Conservation (phyloP, 2,329 filamentous ascomycete species). For the Fusarium abutilonis region DNA sequence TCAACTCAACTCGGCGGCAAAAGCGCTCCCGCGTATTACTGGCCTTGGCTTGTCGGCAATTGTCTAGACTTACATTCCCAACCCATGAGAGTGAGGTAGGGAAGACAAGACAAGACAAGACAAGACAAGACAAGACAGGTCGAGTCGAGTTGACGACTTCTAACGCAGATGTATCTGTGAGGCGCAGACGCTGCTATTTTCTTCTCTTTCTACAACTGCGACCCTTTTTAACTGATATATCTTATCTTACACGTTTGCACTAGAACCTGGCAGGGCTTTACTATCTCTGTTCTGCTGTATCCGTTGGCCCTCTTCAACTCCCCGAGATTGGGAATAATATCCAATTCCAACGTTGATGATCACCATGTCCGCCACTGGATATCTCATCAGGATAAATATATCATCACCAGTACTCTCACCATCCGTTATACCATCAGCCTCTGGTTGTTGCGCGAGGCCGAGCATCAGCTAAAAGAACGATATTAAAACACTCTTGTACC, state of each 20-base stretch:
- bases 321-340: conserved; percentile 2
- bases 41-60: conserved; percentile 9
- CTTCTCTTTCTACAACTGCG: conserved; percentile 11
- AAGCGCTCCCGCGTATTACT: conserved; percentile 5
- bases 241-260: conserved; percentile 12
- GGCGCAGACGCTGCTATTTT: conserved; percentile 19
- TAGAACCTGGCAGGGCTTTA: not conserved
- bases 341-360: conserved; percentile 26
- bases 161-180: conserved; percentile 12
- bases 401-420: conserved; percentile 15
- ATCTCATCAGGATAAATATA: conserved; percentile 27
- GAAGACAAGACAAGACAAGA: not conserved
- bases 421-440: conserved; percentile 12
- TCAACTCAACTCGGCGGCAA: conserved; percentile 11
- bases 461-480: conserved; percentile 6
- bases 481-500: conserved; percentile 4
- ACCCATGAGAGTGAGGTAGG: conserved; percentile 8
- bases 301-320: conserved; percentile 1
- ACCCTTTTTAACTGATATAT: conserved; percentile 12
- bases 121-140: not conserved
- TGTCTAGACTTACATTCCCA: conserved; percentile 17
- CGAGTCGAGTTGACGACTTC: not conserved
- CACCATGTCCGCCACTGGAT: conserved; percentile 38
- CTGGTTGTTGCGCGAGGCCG: conserved; percentile 5
- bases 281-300: conserved; percentile 2